Evolutionary conservation across 306 rosid genomes (phyloP).

Genomic region (Carpinus viminea): DNA sequence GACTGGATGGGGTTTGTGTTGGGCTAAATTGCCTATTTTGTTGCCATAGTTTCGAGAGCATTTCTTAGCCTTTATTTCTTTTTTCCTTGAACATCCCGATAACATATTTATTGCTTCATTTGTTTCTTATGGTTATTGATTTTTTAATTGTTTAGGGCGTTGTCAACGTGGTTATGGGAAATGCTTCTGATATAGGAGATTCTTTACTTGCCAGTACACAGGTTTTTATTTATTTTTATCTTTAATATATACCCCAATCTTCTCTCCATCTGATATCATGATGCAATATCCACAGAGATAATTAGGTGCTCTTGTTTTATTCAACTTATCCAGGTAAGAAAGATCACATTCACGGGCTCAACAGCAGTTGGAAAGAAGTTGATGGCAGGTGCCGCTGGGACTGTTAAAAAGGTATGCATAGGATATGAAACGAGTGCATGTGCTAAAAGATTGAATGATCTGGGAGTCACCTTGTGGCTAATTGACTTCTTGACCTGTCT

Average conservation of each 20-base stretch:
- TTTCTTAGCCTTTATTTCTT: conserved; percentile 7
- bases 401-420: conserved; percentile 79
- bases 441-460: conserved; percentile 27
- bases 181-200: conserved; percentile 83
- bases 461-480: conserved; percentile 19
- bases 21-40: conserved; percentile 6
- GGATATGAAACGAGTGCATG: conserved; percentile 11
- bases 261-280: conserved; percentile 10
- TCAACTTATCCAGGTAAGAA: conserved; percentile 69
- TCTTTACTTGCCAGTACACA: conserved; percentile 81
- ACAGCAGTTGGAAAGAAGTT: conserved; percentile 96
- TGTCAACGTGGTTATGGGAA: conserved; percentile 92
- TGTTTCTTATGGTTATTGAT: conserved; percentile 33
- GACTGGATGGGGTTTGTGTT: background rate
- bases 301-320: conserved; percentile 4
- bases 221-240: conserved; percentile 45
- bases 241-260: background rate
- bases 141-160: conserved; percentile 66
- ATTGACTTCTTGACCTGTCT: conserved; percentile 25
- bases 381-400: conserved; percentile 94
- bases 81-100: background rate
- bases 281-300: conserved; percentile 4
- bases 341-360: conserved; percentile 96
- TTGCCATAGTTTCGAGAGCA: conserved; percentile 18
- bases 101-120: conserved; percentile 12